Base-by-base conservation (phyloP, 1,139 yeast genomes). In the Yamadazyma oceani region DNA sequence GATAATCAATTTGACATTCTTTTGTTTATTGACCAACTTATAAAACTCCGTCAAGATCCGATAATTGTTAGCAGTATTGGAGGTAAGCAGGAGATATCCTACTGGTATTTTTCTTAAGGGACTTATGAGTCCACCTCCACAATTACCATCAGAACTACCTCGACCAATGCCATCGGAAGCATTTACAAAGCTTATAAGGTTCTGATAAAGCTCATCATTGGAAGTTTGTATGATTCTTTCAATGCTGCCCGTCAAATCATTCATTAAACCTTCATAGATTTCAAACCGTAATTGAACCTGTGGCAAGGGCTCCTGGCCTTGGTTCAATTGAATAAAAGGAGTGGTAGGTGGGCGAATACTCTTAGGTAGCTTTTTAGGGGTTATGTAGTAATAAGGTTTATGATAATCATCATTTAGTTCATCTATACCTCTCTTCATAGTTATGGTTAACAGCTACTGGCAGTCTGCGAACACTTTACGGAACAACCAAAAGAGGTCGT, bases 1-100 rank as follows among this genome's bases (percentile, higher is more conserved):
- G 8, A 54, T 51, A n/a, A 73, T 58, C n/a, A 69, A 45, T 32
- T 61, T 62, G 24, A 61, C 42, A 19, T 50, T 51, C 7, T 46
- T 38, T 11, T 42, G 41, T 4, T 39, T 41, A 11, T 16, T 27
- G 10, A 32, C 32, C 22, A 38, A 14, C 9, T 66, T 48, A 38
- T 60, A 60, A 36, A 77, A 66, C 38, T 76, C 77, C 10, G 62
- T 58, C 17, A 78, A 51, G 15, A 79, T 68, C 22, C 76, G 58
- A 11, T 68, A 55, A 48, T 78, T 80, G 42, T 78, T 76, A n/a
- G 84, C 75, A 7, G 74, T 70, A 49, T 78, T 78, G 12, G 85
- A 67, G 12, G 82, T 78, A 37, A 80, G 62, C 41, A 69, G 70
- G 4, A 80, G 54, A 38, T 77, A 61, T 1, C 73, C 78, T 2